Evolutionary conservation across 148 eudicot species (phyloP), one percentile per base, ranked within the genome.

Genomic region (Arctostaphylos glauca): DNA sequence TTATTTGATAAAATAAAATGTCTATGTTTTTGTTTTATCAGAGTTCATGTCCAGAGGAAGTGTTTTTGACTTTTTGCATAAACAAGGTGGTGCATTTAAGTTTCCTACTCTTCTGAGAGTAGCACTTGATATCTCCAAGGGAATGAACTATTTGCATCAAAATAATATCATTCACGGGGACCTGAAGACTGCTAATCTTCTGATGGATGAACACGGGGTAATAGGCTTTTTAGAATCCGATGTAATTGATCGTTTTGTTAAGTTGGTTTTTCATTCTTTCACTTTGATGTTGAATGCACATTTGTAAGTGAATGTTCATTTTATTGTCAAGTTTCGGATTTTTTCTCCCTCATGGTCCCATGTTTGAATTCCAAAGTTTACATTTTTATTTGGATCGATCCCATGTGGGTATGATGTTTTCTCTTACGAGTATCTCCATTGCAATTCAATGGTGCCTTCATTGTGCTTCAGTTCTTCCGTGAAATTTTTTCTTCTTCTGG

Each of bases 181-280:
- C 89, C 84, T 93, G 78, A 93, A 93, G 86, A 88, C 94, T 83
- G 94, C 92, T 71, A 93, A 91, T 89, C 89, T 93, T 85, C 89
- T 93, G 74, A 93, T 89, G 91, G 90, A 89, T 87, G 94, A 90
- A 78, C 83, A 86, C 79, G 93, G 89, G 81, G 96, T 93, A 91
- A 88, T 85, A 79, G 54, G 60, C 81, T 71, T 14, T 44, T 74
- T 5, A 64, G 19, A 19, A 38, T 46, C 19, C 59, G 77, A 47
- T 50, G 41, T 78, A 31, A 44, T 59, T 78, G 41, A 59, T 3
- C 44, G 6, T 19, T 54, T 16, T 25, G 6, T 75, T 10, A 66
- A 75, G 59, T 77, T 46, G 19, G 49, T 59, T n/a, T 7, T 13
- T 59, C 16, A 0, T 78, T 46, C 43, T 16, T 47, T 80, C 76